Percentiles rank a stretch among this genome's conserved stretches.
phyloP scores from a whole-genome alignment of 371 early-diverging fungal species.

The Lichtheimia ornata region DNA sequence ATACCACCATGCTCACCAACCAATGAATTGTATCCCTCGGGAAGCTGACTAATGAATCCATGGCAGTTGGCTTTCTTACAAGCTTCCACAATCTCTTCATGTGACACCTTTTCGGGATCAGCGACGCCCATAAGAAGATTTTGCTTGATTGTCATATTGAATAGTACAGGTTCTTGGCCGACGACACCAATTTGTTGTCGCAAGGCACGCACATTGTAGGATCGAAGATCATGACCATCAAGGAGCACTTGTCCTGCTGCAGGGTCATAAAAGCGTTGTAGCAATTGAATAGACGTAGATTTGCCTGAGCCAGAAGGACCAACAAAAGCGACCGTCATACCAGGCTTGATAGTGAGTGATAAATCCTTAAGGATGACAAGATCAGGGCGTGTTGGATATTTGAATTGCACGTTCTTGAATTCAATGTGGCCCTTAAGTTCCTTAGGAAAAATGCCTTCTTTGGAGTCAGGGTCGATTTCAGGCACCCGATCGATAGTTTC shows the following conservation, averaged over 20 bases:
- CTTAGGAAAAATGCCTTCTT: slow-evolving; percentile 49
- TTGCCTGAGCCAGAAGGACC: slow-evolving; percentile 87
- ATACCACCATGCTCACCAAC: slow-evolving; percentile 65
- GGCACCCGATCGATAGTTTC: slow-evolving; percentile 74
- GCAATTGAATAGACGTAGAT: slow-evolving; percentile 81
- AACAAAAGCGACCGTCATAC: slow-evolving; percentile 73
- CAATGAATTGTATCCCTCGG: slow-evolving; percentile 72
- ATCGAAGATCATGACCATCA: slow-evolving; percentile 67
- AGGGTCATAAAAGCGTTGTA: slow-evolving; percentile 88
- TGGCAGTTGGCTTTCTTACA: slow-evolving; percentile 68
- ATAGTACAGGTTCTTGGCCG: slow-evolving; percentile 83
- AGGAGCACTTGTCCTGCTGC: slow-evolving; percentile 56
- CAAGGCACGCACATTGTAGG: slow-evolving; percentile 65
- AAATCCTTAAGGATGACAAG: slow-evolving; percentile 60
- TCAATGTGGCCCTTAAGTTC: slow-evolving; percentile 65
- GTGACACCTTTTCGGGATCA: slow-evolving; percentile 27
- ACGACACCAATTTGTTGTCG: slow-evolving; percentile 81
- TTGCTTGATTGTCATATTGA: slow-evolving; percentile 73
- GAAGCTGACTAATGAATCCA: slow-evolving; percentile 70
- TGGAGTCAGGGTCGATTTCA: slow-evolving; percentile 59
- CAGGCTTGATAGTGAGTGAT: slow-evolving; percentile 63
- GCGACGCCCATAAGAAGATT: slow-evolving; percentile 70
- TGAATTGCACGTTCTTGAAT: slow-evolving; percentile 64
- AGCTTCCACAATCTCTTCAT: slow-evolving; percentile 58
- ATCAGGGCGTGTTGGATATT: slow-evolving; percentile 77